Percentiles rank a stretch among this genome's conserved stretches.
Conservation (phyloP, 371 early-diverging fungal genomes). For the Apophysomyces ossiformis region DNA sequence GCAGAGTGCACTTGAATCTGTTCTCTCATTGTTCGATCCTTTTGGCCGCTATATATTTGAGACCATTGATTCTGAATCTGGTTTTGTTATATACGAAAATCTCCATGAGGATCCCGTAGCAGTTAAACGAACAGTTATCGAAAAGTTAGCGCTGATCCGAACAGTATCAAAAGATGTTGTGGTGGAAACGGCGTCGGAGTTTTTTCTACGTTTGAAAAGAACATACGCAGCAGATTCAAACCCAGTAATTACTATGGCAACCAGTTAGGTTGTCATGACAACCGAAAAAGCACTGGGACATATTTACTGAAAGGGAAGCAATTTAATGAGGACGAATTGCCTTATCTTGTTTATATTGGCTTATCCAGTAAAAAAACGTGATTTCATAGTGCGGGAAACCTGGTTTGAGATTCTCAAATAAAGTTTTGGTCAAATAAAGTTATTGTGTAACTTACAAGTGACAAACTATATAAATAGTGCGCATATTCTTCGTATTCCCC, state of each 20-base stretch:
- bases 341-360: no score
- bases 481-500: not conserved
- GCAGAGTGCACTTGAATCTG: not conserved
- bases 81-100: conserved; percentile 40
- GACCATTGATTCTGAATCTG: conserved; percentile 20
- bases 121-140: conserved; percentile 8
- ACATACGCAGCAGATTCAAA: no score
- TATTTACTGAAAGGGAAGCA: not conserved
- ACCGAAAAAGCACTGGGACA: not conserved
- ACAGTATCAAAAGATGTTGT: conserved; percentile 1
- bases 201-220: not conserved
- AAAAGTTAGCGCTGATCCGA: not conserved
- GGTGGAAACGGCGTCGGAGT: conserved; percentile 23
- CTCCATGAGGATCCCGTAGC: conserved; percentile 13
- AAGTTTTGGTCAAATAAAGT: no score
- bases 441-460: not conserved
- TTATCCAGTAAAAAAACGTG: no score
- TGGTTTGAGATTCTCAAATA: no score
- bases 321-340: no score
- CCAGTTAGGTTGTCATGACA: conserved; percentile 3
- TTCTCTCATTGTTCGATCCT: conserved; percentile 18
- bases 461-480: not conserved
- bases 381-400: no score
- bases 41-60: conserved; percentile 40
- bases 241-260: not conserved